phyloP scores from a whole-genome alignment of 202 grass and related monocot genomes.

The Zizania palustris region DNA sequence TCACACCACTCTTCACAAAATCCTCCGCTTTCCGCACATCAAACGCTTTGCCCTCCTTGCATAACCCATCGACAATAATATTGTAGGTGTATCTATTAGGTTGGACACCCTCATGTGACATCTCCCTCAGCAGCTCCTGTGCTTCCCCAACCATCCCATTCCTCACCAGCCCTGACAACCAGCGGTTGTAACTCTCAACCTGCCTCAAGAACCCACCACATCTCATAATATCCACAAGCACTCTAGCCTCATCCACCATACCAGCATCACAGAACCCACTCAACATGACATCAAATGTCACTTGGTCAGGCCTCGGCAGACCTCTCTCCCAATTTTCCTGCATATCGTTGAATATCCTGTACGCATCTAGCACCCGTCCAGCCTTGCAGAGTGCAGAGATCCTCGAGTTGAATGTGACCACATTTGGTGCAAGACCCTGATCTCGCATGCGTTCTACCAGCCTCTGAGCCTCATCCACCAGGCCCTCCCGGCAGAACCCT shows the following conservation, averaged over 20 bases:
- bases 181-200: conserved; percentile 82
- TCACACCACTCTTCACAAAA: conserved; percentile 69
- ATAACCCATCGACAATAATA: conserved; percentile 84
- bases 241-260: conserved; percentile 77
- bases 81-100: conserved; percentile 85
- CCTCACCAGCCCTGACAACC: conserved; percentile 81
- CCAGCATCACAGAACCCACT: conserved; percentile 75
- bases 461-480: conserved; percentile 68
- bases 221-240: conserved; percentile 80
- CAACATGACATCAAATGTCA: conserved; percentile 86
- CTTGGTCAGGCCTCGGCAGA: conserved; percentile 75
- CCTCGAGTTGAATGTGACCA: conserved; percentile 86
- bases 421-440: conserved; percentile 66
- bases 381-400: conserved; percentile 89
- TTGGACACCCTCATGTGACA: conserved; percentile 65
- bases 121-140: conserved; percentile 64
- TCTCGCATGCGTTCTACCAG: conserved; percentile 77
- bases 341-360: conserved; percentile 92
- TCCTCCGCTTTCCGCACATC: conserved; percentile 67
- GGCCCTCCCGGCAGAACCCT: conserved; percentile 83
- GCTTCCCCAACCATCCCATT: conserved; percentile 65
- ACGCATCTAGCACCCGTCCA: conserved; percentile 72
- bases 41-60: conserved; percentile 78
- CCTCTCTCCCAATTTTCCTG: conserved; percentile 77
- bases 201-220: conserved; percentile 68